phyloP scores from a whole-genome alignment of 169 alveolate species.

The Babesia sp. region DNA sequence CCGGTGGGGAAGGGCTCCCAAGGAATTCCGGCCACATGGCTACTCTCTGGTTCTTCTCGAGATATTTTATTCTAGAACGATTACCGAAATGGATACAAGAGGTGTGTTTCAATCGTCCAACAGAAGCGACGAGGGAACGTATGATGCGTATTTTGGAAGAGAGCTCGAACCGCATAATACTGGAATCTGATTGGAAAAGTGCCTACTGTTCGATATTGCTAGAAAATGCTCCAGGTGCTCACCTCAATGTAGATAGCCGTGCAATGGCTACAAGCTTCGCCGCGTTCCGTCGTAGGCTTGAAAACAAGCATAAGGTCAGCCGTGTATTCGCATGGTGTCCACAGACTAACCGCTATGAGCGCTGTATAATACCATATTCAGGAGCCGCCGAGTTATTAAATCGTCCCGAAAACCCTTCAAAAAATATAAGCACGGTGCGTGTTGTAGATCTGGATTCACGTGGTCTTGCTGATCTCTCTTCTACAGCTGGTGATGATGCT shows the following conservation, averaged over 20 bases:
- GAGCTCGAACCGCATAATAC: conserved; percentile 41
- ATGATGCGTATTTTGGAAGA: conserved; percentile 32
- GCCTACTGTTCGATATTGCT: conserved; percentile 23
- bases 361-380: conserved; percentile 40
- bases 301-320: conserved; percentile 34
- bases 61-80: conserved; percentile 48
- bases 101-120: conserved; percentile 19
- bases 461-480: background rate
- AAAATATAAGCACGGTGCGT: background rate
- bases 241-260: conserved; percentile 31
- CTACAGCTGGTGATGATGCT: conserved; percentile 2
- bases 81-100: conserved; percentile 42
- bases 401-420: background rate
- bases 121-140: conserved; percentile 1
- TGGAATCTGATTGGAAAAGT: conserved; percentile 58
- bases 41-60: conserved; percentile 41
- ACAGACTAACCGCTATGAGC: conserved; percentile 51
- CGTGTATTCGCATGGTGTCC: conserved; percentile 67
- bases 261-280: conserved; percentile 15
- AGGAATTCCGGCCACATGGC: conserved; percentile 6
- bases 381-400: background rate
- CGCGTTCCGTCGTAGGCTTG: conserved; percentile 34
- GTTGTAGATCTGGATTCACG: background rate
- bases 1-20: background rate
- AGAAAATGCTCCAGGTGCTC: conserved; percentile 3